Conservation (phyloP, 306 rosid species). For the Morella rubra region DNA sequence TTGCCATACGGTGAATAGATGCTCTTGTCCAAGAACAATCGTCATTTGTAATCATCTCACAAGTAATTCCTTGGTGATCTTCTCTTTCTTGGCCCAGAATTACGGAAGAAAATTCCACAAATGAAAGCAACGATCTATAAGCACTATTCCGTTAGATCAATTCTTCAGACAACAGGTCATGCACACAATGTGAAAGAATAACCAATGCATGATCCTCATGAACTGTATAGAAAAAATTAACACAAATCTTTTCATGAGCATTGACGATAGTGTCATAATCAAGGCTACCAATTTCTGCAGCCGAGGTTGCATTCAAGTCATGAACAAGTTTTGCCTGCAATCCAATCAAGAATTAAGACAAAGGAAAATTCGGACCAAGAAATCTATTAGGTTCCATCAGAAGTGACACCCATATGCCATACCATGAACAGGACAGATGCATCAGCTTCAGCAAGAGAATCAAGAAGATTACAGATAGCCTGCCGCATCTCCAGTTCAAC, state of each 20-base stretch:
- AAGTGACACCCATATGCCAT: slow-evolving; percentile 30
- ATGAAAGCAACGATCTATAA: slow-evolving; percentile 55
- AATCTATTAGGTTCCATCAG: slow-evolving; percentile 4
- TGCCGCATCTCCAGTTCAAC: slow-evolving; percentile 62
- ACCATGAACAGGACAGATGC: slow-evolving; percentile 62
- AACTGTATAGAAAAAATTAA: slow-evolving; percentile 53
- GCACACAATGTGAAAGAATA: slow-evolving; percentile 85
- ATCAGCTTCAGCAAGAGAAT: slow-evolving; percentile 62
- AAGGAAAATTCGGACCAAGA: background rate
- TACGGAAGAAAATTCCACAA: slow-evolving; percentile 70
- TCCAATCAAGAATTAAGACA: slow-evolving; percentile 9
- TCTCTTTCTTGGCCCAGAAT: slow-evolving; percentile 43
- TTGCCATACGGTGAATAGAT: slow-evolving; percentile 50
- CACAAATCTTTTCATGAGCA: slow-evolving; percentile 53
- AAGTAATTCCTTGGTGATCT: slow-evolving; percentile 37
- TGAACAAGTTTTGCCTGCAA: slow-evolving; percentile 73
- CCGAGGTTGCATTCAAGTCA: slow-evolving; percentile 73
- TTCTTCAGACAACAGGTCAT: slow-evolving; percentile 82
- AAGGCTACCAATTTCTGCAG: slow-evolving; percentile 60
- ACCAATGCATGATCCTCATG: slow-evolving; percentile 65
- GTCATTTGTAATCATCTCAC: slow-evolving; percentile 19
- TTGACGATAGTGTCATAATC: slow-evolving; percentile 64
- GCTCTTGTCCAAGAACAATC: slow-evolving; percentile 61
- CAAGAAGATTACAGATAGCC: slow-evolving; percentile 74
- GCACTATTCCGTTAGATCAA: slow-evolving; percentile 65